Evolutionary conservation across 257 asterid species (phyloP), one percentile per base, ranked within the genome.

Genomic region (Lavandula angustifolia): DNA sequence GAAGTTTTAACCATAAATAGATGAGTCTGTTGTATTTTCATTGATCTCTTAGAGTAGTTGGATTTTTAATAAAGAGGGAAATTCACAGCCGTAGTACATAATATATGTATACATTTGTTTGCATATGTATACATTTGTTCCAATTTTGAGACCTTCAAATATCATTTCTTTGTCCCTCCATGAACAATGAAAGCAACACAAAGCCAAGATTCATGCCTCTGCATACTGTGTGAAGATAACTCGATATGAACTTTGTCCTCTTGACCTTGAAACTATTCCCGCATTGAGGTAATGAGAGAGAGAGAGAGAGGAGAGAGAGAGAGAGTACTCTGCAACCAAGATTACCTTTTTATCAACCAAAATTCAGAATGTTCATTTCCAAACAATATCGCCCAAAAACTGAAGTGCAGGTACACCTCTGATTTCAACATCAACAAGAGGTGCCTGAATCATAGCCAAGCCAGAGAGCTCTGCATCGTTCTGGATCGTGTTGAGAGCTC

Each of bases 321-420:
- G 27, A 11, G 18, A 12, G 27, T 2, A 1, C 11, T 3, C 11
- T 9, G 2, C 3, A 33, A 17, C 7, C 31, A n/a, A 47, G 32
- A 18, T 60, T 78, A 67, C 79, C 76, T 7, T 9, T 9, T 34
- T 59, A 49, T 32, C 14, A 40, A 48, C 35, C 13, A 40, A 14
- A 32, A 54, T 16, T 3, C 22, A 16, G 46, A 11, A 22, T 55
- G 70, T 59, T 69, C 77, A 94, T 77, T 87, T 94, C 99, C 99
- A 94, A 54, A 94, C 88, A 12, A 79, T 86, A 64, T 94, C 97
- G 46, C 97, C 99, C 22, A 90, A 73, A 77, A 94, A 94, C 79
- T 90, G 97, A 67, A 94, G 99, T 67, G 99, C 99, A 12, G 99
- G 99, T 48, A 94, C 91, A 33, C 99, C 99, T 81, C 99, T 85